Evolutionary conservation across 352 stramenopile genomes (phyloP), one percentile per base, ranked within the genome.

Genomic region (Globisporangium nunn): DNA sequence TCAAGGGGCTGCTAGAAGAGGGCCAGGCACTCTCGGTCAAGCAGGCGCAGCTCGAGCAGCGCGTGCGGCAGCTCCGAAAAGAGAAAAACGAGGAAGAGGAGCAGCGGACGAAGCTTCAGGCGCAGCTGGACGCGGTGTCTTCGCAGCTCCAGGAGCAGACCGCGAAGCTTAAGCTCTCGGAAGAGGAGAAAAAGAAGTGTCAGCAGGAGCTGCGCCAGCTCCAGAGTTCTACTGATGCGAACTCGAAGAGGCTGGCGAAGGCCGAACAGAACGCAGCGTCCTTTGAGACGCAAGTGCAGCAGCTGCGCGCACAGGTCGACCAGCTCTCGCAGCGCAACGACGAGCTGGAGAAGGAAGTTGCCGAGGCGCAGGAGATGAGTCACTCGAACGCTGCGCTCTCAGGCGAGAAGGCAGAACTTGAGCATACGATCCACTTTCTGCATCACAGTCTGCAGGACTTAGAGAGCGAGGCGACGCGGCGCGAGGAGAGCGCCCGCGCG

Each of bases 1-100:
- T 93, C 4, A 72, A 74, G 59, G 77, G 67, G 6, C 55, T 93
- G 15, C 52, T 93, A 4, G 79, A 88, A 28, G 83, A 93, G 72
- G 83, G 83, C 0, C 75, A 91, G 39, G 69, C 81, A 5, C 64
- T 93, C 1, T 91, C 81, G 1, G 67, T 91, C 10, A 93, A 93
- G 65, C 77, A 90, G 52, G 72, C 76, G 15, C 81, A 91, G 54
- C 66, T 85, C 29, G 83, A 93, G 53, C 73, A 87, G 29, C 71
- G 83, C 12, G 58, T 91, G 23, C 79, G 84, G 2, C 63, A 77
- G 15, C 50, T 93, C 1, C 79, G 84, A 14, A 87, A 85, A 35
- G 84, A 93, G 57, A 91, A 89, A 54, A 86, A 88, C 46, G 84
- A 91, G 31, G 60, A 88, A 56, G 75, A 89, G 54, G 76, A 88